Evolutionary conservation across 225 moss, liverwort and hornwort species (phyloP).

Genomic region (Antitrichia curtipendula): DNA sequence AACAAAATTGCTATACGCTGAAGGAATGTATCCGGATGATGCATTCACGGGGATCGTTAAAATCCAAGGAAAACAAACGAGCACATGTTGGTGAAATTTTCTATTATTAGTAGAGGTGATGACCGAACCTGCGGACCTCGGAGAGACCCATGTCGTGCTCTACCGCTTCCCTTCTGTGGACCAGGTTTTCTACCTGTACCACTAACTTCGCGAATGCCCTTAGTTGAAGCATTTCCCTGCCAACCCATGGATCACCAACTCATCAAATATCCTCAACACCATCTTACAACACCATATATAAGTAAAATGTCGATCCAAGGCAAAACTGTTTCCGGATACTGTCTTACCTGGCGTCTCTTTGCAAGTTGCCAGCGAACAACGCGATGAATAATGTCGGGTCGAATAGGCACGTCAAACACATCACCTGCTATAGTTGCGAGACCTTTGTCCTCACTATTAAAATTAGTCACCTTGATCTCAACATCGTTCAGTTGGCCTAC

Average conservation of each 20-base stretch:
- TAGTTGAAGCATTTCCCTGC: slow-evolving; percentile 81
- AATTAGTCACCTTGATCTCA: slow-evolving; percentile 71
- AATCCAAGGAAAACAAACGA: background rate
- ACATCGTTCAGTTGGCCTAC: slow-evolving; percentile 56
- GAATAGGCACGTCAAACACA: slow-evolving; percentile 90
- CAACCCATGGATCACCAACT: background rate
- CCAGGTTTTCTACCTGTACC: slow-evolving; percentile 80
- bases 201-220: slow-evolving; percentile 72
- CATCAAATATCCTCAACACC: background rate
- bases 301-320: background rate
- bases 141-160: slow-evolving; percentile 79
- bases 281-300: background rate
- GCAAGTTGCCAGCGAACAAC: slow-evolving; percentile 97
- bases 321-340: background rate
- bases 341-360: slow-evolving; percentile 68
- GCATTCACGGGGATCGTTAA: background rate
- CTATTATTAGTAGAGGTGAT: background rate
- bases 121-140: slow-evolving; percentile 79
- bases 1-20: background rate
- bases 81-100: background rate
- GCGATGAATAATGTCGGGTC: slow-evolving; percentile 83
- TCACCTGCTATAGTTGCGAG: slow-evolving; percentile 67
- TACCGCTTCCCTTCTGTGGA: slow-evolving; percentile 78
- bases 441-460: slow-evolving; percentile 69
- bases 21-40: background rate